A percentile compares a stretch with the other conserved stretches of the same genome.
phyloP scores from a whole-genome alignment of 768 basidiomycete species.

The Boletus pseudo-olivaceus region DNA sequence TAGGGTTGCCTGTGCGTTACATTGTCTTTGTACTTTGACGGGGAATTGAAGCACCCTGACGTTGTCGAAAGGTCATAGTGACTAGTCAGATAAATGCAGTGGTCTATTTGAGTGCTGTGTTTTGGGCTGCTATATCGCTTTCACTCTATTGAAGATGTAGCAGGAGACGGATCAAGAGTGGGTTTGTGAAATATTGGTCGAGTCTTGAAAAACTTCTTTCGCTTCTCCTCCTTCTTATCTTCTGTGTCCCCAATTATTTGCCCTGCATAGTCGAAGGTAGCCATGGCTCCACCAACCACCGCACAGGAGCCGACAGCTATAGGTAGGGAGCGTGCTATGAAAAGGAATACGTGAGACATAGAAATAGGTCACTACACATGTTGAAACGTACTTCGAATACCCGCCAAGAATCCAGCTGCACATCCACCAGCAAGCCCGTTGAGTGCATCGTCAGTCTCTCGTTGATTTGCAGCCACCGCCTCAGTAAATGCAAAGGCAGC shows the following conservation, averaged over 20 bases:
- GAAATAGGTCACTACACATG: not conserved
- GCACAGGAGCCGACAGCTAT: conserved; percentile 77
- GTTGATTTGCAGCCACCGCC: conserved; percentile 73
- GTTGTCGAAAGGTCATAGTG: not conserved
- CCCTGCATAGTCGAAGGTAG: conserved; percentile 78
- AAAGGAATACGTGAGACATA: conserved; percentile 11
- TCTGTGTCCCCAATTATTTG: conserved; percentile 48
- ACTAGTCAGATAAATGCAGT: not conserved
- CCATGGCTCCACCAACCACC: conserved; percentile 74
- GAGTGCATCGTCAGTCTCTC: conserved; percentile 72
- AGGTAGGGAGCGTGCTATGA: conserved; percentile 77
- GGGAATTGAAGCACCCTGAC: not conserved
- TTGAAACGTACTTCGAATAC: conserved; percentile 62
- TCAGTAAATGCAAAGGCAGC: conserved; percentile 83
- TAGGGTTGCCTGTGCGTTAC: not conserved
- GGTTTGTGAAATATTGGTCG: conserved; percentile 37
- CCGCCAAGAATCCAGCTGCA: conserved; percentile 90
- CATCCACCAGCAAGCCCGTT: conserved; percentile 87
- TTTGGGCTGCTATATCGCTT: conserved; percentile 9
- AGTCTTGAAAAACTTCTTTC: conserved; percentile 83
- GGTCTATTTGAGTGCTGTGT: conserved; percentile 13
- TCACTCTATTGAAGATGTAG: conserved; percentile 19
- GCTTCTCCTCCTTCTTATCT: conserved; percentile 60
- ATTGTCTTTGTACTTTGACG: conserved; percentile 3
- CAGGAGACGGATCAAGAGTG: conserved; percentile 12